Conservation (phyloP, 139 green algal species). For the Spirogloea muscicola region DNA sequence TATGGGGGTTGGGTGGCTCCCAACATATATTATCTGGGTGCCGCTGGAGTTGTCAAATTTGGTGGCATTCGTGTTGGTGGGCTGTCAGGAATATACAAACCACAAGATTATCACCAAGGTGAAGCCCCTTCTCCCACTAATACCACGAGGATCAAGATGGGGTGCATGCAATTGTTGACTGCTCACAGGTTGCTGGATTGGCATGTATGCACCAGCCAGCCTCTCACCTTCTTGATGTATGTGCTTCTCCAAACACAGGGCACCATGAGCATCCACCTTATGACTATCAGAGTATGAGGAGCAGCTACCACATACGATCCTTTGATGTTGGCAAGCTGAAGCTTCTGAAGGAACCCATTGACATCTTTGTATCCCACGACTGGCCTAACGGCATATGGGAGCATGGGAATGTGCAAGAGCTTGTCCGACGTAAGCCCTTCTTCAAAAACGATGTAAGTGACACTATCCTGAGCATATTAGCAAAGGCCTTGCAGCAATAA, state of each 20-base stretch:
- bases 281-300: constrained; percentile 64
- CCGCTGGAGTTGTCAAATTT: constrained; percentile 83
- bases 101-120: constrained; percentile 62
- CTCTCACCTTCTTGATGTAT: no score
- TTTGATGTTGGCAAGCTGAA: constrained; percentile 79
- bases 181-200: no score
- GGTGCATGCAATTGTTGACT: no score
- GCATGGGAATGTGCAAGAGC: constrained; percentile 69
- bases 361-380: constrained; percentile 95
- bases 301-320: constrained; percentile 86
- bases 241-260: no score
- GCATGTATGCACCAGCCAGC: no score
- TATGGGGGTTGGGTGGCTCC: constrained; percentile 92
- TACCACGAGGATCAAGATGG: no score
- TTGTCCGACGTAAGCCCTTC: constrained; percentile 82
- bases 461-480: no score
- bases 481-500: no score
- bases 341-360: constrained; percentile 61
- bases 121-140: no score
- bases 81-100: constrained; percentile 89
- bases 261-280: constrained; percentile 86
- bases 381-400: constrained; percentile 84
- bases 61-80: constrained; percentile 88
- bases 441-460: no score
- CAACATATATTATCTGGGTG: constrained; percentile 94